Evolutionary conservation across 345 rosid species (phyloP), one percentile per base, ranked within the genome.

Genomic region (Arabis alpina): DNA sequence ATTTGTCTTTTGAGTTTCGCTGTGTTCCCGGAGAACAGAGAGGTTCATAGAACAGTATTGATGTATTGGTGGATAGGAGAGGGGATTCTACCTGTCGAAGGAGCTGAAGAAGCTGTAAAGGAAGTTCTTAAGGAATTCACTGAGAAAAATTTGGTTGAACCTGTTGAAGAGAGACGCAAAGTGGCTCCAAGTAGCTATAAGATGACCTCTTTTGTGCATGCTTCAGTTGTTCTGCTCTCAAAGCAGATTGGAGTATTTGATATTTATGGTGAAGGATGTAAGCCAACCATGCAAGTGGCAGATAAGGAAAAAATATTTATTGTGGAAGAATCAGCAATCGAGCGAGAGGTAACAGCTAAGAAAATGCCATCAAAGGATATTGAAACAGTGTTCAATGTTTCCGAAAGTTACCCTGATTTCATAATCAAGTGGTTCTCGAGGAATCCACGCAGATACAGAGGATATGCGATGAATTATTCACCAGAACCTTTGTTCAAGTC

Each of bases 61-160:
- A 71, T 74, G 49, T 56, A 76, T 57, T 85, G 84, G 89, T 85
- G 85, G 83, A 56, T 77, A 14, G 74, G 79, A 7, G 58, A 64
- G 5, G 27, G 40, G 2, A 23, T 78, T 32, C 39, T 79, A 0
- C 48, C 49, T n/a, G 54, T 66, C 10, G 0, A 52, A 30, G 62
- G 52, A 54, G 71, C 41, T 8, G 57, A 30, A 42, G 56, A 45
- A 13, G 25, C 49, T 4, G 87, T 72, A 5, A 50, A 32, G 54
- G 14, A 50, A 2, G 54, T 73, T 71, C 76, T 83, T 8, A 3
- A 24, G 47, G 44, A 25, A 19, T 72, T 79, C 25, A 25, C 66
- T 34, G 45, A 16, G 37, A 73, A 66, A 54, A 66, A 65, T 0
- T 77, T 84, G 12, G 34, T 87, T 2, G 56, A 76, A 68, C 70